Evolutionary conservation across 2,329 filamentous ascomycete species (phyloP), one percentile per base, ranked within the genome.

Genomic region (Botrytis sinoallii): DNA sequence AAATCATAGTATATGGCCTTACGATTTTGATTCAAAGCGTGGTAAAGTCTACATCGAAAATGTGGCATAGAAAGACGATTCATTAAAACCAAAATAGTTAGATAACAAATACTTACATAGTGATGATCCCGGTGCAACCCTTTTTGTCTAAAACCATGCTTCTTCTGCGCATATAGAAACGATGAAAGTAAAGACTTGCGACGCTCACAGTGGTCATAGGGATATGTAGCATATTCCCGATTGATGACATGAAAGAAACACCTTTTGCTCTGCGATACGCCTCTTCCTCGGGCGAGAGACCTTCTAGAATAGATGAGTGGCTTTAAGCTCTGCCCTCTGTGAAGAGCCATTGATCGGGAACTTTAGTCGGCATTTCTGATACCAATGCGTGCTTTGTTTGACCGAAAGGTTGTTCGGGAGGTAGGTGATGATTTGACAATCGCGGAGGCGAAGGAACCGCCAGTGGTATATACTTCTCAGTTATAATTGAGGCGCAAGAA

Each of bases 231-330:
- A 97, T 90, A 77, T 97, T 93, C 76, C 95, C 96, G 63, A 95
- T 94, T 82, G 98, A 95, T 76, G 94, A 91, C 79, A 99, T 97
- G 84, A 99, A 99, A 82, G 97, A 97, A 81, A 98, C 92, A 65
- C 96, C 95, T 82, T 98, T 98, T 75, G 93, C 92, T 73, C 96
- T 90, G 74, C 93, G 87, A 92, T 87, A 75, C 93, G 88, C 84
- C 84, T 98, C 96, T 80, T 96, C 91, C 44, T 90, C 88, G 5
- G 90, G 87, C 14, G 89, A 82, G 81, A 98, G 89, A 35, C 95
- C 95, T 77, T 97, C 93, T 22, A 94, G 83, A 74, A 97, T 91
- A 70, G 93, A 96, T 0, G 96, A 10, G 94, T 92, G 80, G 92
- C 93, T 71, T 89, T 84, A 40, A 97, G 88, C 83, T 99, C 96